Conservation (phyloP, 1,284 basidiomycete genomes). For the Lignosus rhinocerotis region DNA sequence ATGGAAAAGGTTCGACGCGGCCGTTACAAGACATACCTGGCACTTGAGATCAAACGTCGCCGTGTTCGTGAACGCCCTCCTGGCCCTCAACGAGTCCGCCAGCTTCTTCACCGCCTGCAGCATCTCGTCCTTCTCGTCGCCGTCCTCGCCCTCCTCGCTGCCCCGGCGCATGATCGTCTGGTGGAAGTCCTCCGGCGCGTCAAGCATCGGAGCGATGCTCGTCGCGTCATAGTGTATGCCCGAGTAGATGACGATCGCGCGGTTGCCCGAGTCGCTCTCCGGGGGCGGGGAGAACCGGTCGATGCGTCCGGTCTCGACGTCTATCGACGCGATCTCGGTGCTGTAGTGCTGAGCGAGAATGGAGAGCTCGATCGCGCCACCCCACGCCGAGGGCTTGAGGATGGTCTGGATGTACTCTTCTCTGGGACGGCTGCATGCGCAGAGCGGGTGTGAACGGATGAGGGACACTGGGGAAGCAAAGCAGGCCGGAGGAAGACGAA, state of each 20-base stretch:
- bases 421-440: conserved; percentile 57
- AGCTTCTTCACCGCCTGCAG: conserved; percentile 71
- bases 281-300: conserved; percentile 74
- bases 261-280: conserved; percentile 35
- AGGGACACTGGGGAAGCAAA: background rate
- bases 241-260: conserved; percentile 81
- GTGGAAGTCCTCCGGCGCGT: conserved; percentile 83
- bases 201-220: conserved; percentile 74
- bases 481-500: conserved; percentile 35
- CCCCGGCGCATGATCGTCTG: conserved; percentile 79
- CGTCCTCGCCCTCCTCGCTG: conserved; percentile 33
- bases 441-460: background rate
- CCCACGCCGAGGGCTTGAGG: conserved; percentile 80
- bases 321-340: conserved; percentile 87
- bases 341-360: conserved; percentile 80
- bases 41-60: conserved; percentile 87
- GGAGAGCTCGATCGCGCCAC: conserved; percentile 88
- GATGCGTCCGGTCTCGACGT: conserved; percentile 90
- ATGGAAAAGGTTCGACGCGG: background rate
- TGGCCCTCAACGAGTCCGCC: conserved; percentile 68
- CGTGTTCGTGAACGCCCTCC: conserved; percentile 88
- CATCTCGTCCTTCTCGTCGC: conserved; percentile 51
- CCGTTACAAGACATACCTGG: conserved; percentile 49
- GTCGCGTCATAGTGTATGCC: conserved; percentile 95
- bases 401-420: conserved; percentile 82